These are phyloP conservation scores for Parasarocladium wereldwijsianum DNA, from an alignment of 2,329 filamentous ascomycete genomes.

Conservation along the genomic window DNA sequence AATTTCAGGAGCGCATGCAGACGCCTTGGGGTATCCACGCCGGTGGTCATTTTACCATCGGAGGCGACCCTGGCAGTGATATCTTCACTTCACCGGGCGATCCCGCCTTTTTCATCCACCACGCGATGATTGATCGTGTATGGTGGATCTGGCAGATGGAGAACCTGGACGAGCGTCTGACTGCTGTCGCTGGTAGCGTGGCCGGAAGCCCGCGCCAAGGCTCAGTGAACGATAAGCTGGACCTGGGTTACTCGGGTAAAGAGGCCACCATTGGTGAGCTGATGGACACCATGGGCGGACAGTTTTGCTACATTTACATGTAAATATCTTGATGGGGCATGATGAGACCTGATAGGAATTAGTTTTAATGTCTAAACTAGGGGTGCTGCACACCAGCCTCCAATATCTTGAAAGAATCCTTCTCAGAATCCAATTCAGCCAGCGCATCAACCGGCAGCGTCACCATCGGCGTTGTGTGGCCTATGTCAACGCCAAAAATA, in stretches of 20 bases:
- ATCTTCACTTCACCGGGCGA: conserved; percentile 23
- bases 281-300: conserved; percentile 4
- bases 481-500: conserved; percentile 25
- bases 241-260: neutral
- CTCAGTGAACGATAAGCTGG: neutral
- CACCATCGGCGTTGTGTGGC: conserved; percentile 25
- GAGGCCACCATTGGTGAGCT: neutral
- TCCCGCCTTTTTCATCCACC: conserved; percentile 19
- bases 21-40: conserved; percentile 19
- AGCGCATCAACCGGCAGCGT: conserved; percentile 24
- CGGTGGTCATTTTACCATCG: conserved; percentile 23
- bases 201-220: conserved; percentile 2
- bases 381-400: conserved; percentile 8
- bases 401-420: conserved; percentile 18
- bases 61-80: conserved; percentile 24
- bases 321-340: neutral
- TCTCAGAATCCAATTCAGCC: conserved; percentile 21
- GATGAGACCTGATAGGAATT: neutral
- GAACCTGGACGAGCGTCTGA: conserved; percentile 10
- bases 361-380: neutral
- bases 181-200: conserved; percentile 1
- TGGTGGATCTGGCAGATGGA: conserved; percentile 10
- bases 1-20: conserved; percentile 32
- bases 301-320: conserved; percentile 6
- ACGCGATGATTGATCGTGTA: conserved; percentile 9